Conservation (phyloP, 495 filamentous ascomycete species). For the Saxispiralis lemnorum region DNA sequence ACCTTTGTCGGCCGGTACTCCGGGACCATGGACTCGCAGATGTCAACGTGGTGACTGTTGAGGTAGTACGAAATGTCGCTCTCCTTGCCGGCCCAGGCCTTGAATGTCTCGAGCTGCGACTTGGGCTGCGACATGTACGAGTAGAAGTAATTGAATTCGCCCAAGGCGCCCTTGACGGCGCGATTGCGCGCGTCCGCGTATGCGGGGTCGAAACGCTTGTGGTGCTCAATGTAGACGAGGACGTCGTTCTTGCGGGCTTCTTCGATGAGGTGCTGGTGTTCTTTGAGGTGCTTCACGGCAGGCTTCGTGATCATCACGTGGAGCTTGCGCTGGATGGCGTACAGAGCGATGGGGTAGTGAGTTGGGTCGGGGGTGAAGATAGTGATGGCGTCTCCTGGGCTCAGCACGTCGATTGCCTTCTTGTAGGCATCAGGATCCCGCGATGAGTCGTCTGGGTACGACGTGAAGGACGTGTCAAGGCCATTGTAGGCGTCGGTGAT, state of each 20-base stretch:
- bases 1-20: slow-evolving; percentile 64
- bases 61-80: slow-evolving; percentile 90
- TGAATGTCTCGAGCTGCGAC: slow-evolving; percentile 83
- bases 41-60: slow-evolving; percentile 84
- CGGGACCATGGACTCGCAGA: slow-evolving; percentile 76
- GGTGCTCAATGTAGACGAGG: slow-evolving; percentile 88
- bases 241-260: slow-evolving; percentile 59
- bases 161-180: slow-evolving; percentile 42
- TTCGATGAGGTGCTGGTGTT: slow-evolving; percentile 59
- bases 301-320: slow-evolving; percentile 93
- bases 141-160: slow-evolving; percentile 97
- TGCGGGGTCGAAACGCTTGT: slow-evolving; percentile 86
- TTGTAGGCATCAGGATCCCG: slow-evolving; percentile 76
- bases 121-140: slow-evolving; percentile 94
- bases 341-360: slow-evolving; percentile 85
- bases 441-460: slow-evolving; percentile 55
- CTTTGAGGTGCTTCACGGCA: slow-evolving; percentile 63
- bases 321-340: slow-evolving; percentile 69
- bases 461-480: slow-evolving; percentile 66
- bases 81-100: slow-evolving; percentile 81
- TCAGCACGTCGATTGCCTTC: slow-evolving; percentile 66
- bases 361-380: slow-evolving; percentile 94
- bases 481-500: slow-evolving; percentile 74
- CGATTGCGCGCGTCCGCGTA: slow-evolving; percentile 73
- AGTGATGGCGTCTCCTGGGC: slow-evolving; percentile 73